Evolutionary conservation across 192 early-diverging fungal species (phyloP).

Genomic region (Mortierella alpina): DNA sequence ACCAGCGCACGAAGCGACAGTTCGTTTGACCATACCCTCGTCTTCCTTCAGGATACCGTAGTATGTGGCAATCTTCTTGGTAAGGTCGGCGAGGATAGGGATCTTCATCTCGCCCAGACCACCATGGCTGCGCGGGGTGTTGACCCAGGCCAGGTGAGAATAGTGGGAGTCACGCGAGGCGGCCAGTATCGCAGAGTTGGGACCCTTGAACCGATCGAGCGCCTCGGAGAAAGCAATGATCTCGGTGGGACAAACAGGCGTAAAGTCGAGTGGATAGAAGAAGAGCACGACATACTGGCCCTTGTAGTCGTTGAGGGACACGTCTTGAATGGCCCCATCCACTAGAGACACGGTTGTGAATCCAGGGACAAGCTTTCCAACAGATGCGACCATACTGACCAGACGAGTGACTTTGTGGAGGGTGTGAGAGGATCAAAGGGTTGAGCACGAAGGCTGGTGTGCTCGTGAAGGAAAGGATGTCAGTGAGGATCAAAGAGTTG

Average conservation of each 20-base stretch:
- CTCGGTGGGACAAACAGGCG: constrained; percentile 92
- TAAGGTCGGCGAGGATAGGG: constrained; percentile 89
- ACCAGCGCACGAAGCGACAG: not conserved
- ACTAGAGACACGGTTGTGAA: constrained; percentile 77
- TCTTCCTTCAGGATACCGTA: constrained; percentile 90
- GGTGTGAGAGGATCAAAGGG: not conserved
- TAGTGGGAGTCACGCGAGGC: constrained; percentile 82
- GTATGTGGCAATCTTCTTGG: constrained; percentile 87
- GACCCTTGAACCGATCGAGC: constrained; percentile 81
- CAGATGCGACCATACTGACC: constrained; percentile 44
- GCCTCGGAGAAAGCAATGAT: constrained; percentile 92
- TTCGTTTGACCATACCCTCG: constrained; percentile 59
- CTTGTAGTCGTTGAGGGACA: constrained; percentile 76
- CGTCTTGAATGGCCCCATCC: constrained; percentile 73
- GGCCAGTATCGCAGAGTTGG: constrained; percentile 80
- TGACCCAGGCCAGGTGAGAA: constrained; percentile 90
- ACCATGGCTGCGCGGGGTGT: constrained; percentile 86
- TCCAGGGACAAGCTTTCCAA: constrained; percentile 69
- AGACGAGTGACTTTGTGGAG: constrained; percentile 2
- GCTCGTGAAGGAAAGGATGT: not conserved
- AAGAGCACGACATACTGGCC: constrained; percentile 82
- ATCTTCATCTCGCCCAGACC: constrained; percentile 93
- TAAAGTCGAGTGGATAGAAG: constrained; percentile 95
- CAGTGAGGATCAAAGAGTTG: too few relatives aligned
- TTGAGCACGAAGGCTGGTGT: not conserved